These are phyloP conservation scores for Syzygium syzygioides DNA, from an alignment of 441 rosid genomes.

Conservation along the genomic window DNA sequence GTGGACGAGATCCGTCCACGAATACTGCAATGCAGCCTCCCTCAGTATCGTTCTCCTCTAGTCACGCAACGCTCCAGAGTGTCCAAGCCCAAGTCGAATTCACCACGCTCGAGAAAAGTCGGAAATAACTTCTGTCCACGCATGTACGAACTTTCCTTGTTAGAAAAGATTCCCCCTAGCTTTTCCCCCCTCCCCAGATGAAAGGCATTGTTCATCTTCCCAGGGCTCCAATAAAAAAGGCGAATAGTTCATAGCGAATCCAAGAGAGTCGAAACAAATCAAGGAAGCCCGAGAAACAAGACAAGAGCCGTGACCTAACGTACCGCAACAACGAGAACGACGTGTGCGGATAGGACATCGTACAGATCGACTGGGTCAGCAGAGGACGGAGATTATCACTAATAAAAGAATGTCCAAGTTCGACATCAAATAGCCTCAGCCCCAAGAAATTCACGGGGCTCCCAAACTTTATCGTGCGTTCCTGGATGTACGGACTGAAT, in stretches of 20 bases:
- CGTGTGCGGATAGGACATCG: neutral
- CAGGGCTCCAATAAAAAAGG: neutral
- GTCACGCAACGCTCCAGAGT: neutral
- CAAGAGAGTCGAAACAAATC: neutral
- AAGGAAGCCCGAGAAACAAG: neutral
- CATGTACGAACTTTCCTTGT: neutral
- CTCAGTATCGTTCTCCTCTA: neutral
- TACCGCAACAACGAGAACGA: neutral
- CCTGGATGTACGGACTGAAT: neutral
- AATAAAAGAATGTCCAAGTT: neutral
- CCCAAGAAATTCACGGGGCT: neutral
- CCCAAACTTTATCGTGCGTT: too few relatives aligned
- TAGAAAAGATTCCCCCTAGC: neutral
- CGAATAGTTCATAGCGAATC: neutral
- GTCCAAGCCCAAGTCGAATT: neutral
- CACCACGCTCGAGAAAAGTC: neutral
- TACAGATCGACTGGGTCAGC: neutral
- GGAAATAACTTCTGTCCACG: neutral
- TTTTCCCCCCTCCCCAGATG: neutral
- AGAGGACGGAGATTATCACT: neutral
- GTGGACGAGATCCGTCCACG: neutral
- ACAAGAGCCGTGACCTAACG: neutral
- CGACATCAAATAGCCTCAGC: neutral
- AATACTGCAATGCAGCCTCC: neutral
- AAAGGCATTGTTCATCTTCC: neutral